These are phyloP conservation scores for Closterium sp. DNA, from an alignment of 139 green algal genomes.

Conservation along the genomic window DNA sequence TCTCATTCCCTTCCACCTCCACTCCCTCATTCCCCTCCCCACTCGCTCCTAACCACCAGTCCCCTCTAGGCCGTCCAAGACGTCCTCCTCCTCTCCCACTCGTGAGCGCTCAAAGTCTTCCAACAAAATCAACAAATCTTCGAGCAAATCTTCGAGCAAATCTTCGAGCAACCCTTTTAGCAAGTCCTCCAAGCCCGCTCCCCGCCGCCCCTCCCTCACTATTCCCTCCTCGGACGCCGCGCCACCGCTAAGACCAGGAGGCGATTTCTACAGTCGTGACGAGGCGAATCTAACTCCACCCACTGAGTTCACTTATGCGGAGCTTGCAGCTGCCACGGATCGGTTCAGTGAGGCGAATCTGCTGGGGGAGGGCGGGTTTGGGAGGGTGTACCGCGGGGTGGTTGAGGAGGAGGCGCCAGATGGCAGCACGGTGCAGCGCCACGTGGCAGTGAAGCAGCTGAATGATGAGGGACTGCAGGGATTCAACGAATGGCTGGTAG, in stretches of 20 bases:
- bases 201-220: neutral
- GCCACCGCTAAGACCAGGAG: neutral
- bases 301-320: constrained; percentile 17
- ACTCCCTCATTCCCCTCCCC: neutral
- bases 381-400: constrained; percentile 29
- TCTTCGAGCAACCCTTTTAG: too few relatives aligned
- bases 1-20: neutral
- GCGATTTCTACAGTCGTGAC: neutral
- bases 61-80: neutral
- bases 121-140: too few relatives aligned
- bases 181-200: neutral
- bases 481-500: constrained; percentile 43
- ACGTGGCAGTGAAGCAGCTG: constrained; percentile 46
- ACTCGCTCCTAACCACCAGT: neutral
- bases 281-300: neutral
- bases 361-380: constrained; percentile 36
- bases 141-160: too few relatives aligned
- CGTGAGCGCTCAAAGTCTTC: neutral
- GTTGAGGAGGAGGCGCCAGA: neutral
- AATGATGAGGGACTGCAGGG: constrained; percentile 35
- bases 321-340: constrained; percentile 21
- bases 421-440: neutral
- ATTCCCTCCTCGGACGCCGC: neutral
- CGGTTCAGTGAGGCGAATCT: constrained; percentile 7
- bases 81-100: too few relatives aligned